Base-by-base conservation (phyloP, 2,329 filamentous ascomycete genomes). In the Penicillium expansum region DNA sequence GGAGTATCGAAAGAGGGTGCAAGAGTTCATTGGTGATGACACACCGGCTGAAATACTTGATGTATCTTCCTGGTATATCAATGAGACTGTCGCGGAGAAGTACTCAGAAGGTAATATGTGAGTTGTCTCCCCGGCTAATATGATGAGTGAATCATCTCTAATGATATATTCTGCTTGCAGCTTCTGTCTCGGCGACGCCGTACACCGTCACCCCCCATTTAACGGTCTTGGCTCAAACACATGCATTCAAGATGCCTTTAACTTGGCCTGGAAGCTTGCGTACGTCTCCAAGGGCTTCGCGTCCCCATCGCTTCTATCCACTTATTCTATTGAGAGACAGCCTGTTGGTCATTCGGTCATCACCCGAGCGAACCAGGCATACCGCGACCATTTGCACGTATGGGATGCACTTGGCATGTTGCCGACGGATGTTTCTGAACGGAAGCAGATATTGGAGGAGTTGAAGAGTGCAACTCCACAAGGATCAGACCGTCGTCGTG, bases 161-260 rank as follows among this genome's bases (percentile, higher is more conserved):
- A 33, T 18, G 20, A 13, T 4, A 4, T 5, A 4, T n/a, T 9
- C 56, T 44, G 29, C 30, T 35, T 10, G 2, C 14, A 79, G 77
- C 38, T 80, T 82, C 68, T 83, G 82, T 57, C 71, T 86, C 6
- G 83, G 83, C 10, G 83, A 86, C 58, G 81, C 83, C 0, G 81
- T 81, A 1, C 83, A 86, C 64, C 76, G 83, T 1, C 83, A 86
- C 64, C 83, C 83, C 0, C 83, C 83, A 0, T 72, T 80, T 18
- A 82, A 84, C 63, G 84, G 82, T 0, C 75, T 85, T 0, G 82
- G 83, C 1, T 81, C 77, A 29, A 86, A 86, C 64, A 85, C 83
- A 1, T 85, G 83, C 60, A 80, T 84, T 27, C 81, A 83, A 64
- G 82, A 84, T 62, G 79, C 82, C 0, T 82, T 76, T 67, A 84